Evolutionary conservation across 352 stramenopile genomes (phyloP).

Genomic region (Globisporangium okanoganense): DNA sequence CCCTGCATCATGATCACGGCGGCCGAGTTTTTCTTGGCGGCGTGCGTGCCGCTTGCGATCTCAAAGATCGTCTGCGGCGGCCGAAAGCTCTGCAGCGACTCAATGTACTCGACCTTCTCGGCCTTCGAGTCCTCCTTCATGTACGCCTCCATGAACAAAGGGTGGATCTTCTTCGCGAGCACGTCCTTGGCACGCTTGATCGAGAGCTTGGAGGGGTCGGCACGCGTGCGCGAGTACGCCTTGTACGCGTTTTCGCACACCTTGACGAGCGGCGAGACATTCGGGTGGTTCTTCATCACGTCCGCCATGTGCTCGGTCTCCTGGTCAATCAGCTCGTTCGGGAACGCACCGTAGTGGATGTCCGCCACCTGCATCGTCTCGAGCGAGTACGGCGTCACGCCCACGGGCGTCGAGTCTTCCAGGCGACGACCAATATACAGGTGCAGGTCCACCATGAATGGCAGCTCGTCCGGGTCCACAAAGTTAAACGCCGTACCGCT

Average conservation of each 20-base stretch:
- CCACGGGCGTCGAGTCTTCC: conserved; percentile 63
- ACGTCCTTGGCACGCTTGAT: conserved; percentile 95
- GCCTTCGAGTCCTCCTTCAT: conserved; percentile 76
- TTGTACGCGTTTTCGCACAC: conserved; percentile 98
- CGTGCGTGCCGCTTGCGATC: conserved; percentile 84
- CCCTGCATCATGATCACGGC: conserved; percentile 83
- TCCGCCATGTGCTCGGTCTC: conserved; percentile 95
- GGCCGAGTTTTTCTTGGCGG: conserved; percentile 72
- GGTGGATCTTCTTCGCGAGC: conserved; percentile 88
- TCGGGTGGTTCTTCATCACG: conserved; percentile 76
- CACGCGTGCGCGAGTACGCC: conserved; percentile 95
- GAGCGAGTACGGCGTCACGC: conserved; percentile 84
- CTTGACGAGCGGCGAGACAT: conserved; percentile 76
- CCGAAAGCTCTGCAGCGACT: conserved; percentile 90
- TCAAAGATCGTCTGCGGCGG: conserved; percentile 97
- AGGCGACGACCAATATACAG: conserved; percentile 92
- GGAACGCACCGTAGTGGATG: conserved; percentile 98
- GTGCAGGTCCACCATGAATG: conserved; percentile 98
- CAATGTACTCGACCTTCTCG: conserved; percentile 89
- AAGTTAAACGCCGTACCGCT: conserved; percentile 95
- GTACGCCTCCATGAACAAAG: conserved; percentile 87
- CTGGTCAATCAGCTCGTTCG: conserved; percentile 93
- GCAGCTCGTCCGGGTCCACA: conserved; percentile 97
- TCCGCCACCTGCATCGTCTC: conserved; percentile 93
- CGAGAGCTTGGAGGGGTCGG: conserved; percentile 93